Base-by-base conservation (phyloP, 139 green algal genomes). In the Haematococcus lacustris region DNA sequence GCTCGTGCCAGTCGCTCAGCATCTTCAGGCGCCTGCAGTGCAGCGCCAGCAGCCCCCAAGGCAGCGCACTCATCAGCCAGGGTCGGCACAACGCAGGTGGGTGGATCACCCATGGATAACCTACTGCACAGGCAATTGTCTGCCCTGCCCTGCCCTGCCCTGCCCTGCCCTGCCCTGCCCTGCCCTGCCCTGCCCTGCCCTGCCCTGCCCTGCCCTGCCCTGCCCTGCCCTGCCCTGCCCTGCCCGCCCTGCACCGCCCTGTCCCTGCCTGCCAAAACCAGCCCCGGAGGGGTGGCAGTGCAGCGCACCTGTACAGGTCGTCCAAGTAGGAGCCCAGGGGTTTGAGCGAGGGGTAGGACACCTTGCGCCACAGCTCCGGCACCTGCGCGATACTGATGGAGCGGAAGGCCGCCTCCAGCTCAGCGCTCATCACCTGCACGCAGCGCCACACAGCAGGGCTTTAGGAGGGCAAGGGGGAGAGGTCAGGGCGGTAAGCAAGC, bases 401-500 rank as follows among this genome's bases (percentile, higher is more conserved):
- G n/a, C 76, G 78, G 78, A 83, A 91, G 1, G 83, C 86, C 32
- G 74, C 76, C 78, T 95, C 90, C 51, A 95, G 78, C 68, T 93
- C 88, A 28, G 68, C 66, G 34, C 67, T 84, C 90, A 95, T 95
- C n/a, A 95, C 86, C 68, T 88, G 61, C 21, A 30, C 53, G n/a
- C n/a, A n/a, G n/a, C n/a, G n/a, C n/a, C n/a, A n/a, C n/a, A n/a
- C n/a, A n/a, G n/a, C n/a, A n/a, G n/a, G n/a, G n/a, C n/a, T n/a
- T n/a, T n/a, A n/a, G n/a, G n/a, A n/a, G n/a, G n/a, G n/a, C n/a
- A n/a, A n/a, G n/a, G n/a, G n/a, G n/a, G n/a, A n/a, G n/a, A n/a
- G n/a, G n/a, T n/a, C n/a, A n/a, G n/a, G n/a, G n/a, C n/a, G n/a
- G n/a, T n/a, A n/a, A n/a, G n/a, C n/a, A n/a, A n/a, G n/a, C n/a